A percentile compares a stretch with the other conserved stretches of the same genome.
phyloP scores from a whole-genome alignment of 2,329 filamentous ascomycete genomes.

The Aspergillus sp. region DNA sequence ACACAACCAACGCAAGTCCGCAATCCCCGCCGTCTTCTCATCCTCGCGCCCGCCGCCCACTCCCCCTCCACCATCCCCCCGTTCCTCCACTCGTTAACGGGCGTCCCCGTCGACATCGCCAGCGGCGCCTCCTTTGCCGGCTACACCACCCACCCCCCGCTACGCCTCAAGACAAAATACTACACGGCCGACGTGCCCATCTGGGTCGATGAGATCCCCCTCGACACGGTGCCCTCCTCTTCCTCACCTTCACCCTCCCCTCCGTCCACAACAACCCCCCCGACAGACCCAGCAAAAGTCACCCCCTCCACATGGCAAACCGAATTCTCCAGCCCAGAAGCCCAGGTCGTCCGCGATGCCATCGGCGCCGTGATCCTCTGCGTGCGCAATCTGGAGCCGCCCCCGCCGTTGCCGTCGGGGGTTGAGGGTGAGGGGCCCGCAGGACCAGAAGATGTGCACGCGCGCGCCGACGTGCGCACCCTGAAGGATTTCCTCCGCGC shows the following conservation, averaged over 20 bases:
- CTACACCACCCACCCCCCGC: slow-evolving; percentile 46
- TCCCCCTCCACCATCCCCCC: slow-evolving; percentile 36
- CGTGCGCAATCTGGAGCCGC: slow-evolving; percentile 26
- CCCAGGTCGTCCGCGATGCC: slow-evolving; percentile 44
- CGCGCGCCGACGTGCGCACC: slow-evolving; percentile 21
- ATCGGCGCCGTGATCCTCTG: slow-evolving; percentile 44
- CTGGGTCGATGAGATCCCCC: slow-evolving; percentile 48
- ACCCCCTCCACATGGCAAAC: slow-evolving; percentile 34
- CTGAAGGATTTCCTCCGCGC: slow-evolving; percentile 35
- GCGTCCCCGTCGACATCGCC: slow-evolving; percentile 21
- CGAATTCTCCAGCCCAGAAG: slow-evolving; percentile 42
- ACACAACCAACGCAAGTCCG: slow-evolving; percentile 22
- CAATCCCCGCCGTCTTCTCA: slow-evolving; percentile 43
- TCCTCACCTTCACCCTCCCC: not conserved
- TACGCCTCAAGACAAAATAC: slow-evolving; percentile 43
- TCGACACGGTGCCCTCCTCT: slow-evolving; percentile 1
- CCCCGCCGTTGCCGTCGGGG: not conserved
- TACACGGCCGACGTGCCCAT: slow-evolving; percentile 44
- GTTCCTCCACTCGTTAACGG: slow-evolving; percentile 38
- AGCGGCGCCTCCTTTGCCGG: slow-evolving; percentile 43
- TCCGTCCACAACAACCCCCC: not conserved
- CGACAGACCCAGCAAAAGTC: slow-evolving; percentile 5
- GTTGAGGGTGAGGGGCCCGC: not conserved
- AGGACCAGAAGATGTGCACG: slow-evolving; percentile 6
- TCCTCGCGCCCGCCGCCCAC: slow-evolving; percentile 38